A percentile compares a stretch with the other conserved stretches of the same genome.
These are phyloP conservation scores for Plasmodium cynomolgi DNA, from an alignment of 169 alveolate species.

Conservation along the genomic window DNA sequence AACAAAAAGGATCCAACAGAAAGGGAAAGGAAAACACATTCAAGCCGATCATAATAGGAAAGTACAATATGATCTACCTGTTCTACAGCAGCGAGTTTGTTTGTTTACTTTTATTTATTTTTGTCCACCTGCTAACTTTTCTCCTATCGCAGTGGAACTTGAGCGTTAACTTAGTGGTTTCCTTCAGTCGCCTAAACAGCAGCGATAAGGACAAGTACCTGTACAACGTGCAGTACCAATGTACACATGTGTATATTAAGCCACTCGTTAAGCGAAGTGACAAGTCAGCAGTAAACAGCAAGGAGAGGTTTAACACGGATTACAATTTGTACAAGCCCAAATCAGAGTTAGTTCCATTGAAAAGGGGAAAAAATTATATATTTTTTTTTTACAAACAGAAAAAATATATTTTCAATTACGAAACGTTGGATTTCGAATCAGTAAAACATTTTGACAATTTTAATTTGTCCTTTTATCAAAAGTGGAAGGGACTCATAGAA, in stretches of 20 bases:
- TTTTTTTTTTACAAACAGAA: constrained; percentile 78
- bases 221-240: constrained; percentile 19
- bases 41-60: constrained; percentile 65
- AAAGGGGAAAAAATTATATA: constrained; percentile 64
- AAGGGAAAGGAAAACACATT: constrained; percentile 10
- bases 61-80: constrained; percentile 50
- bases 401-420: constrained; percentile 77
- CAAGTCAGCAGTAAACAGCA: constrained; percentile 1
- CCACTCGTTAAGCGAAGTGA: constrained; percentile 8
- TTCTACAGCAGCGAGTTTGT: constrained; percentile 66
- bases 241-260: constrained; percentile 70
- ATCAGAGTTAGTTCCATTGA: constrained; percentile 62
- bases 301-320: constrained; percentile 53
- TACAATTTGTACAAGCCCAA: constrained; percentile 53
- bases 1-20: not conserved
- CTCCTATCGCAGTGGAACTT: constrained; percentile 67
- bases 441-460: constrained; percentile 82
- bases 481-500: constrained; percentile 81
- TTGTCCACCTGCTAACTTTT: constrained; percentile 27
- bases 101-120: constrained; percentile 30
- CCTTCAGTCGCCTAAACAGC: constrained; percentile 1
- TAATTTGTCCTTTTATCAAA: constrained; percentile 44
- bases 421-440: constrained; percentile 73
- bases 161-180: constrained; percentile 5
- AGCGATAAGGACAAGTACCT: constrained; percentile 8